phyloP scores from a whole-genome alignment of 345 rosid species.

The Aquilaria yunnanensis region DNA sequence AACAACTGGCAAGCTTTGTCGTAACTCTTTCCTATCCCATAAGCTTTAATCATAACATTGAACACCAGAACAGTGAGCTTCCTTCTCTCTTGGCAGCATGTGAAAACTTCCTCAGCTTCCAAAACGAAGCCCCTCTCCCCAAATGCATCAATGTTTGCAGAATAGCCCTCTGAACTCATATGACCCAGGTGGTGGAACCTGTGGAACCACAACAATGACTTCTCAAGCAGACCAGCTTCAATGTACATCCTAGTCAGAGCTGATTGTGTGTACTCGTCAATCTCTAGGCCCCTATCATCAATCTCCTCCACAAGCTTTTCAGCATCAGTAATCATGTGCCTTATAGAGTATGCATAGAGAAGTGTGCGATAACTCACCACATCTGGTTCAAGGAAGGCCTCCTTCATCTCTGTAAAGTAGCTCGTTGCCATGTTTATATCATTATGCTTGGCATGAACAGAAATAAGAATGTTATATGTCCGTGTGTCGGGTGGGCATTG shows the following conservation, averaged over 20 bases:
- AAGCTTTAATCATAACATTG: slow-evolving; percentile 91
- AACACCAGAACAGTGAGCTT: slow-evolving; percentile 55
- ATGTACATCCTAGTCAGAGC: slow-evolving; percentile 82
- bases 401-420: slow-evolving; percentile 68
- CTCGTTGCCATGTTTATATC: slow-evolving; percentile 45
- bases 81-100: slow-evolving; percentile 48
- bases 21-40: slow-evolving; percentile 52
- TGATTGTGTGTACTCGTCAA: slow-evolving; percentile 87
- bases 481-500: slow-evolving; percentile 70
- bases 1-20: slow-evolving; percentile 63
- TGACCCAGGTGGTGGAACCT: slow-evolving; percentile 61
- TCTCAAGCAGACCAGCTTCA: slow-evolving; percentile 67
- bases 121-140: slow-evolving; percentile 59
- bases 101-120: slow-evolving; percentile 61
- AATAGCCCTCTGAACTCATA: slow-evolving; percentile 72
- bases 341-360: slow-evolving; percentile 71
- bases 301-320: slow-evolving; percentile 64
- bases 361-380: slow-evolving; percentile 80
- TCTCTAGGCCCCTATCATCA: slow-evolving; percentile 55
- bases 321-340: slow-evolving; percentile 70
- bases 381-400: slow-evolving; percentile 59
- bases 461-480: slow-evolving; percentile 82
- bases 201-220: slow-evolving; percentile 79
- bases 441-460: slow-evolving; percentile 58
- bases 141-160: slow-evolving; percentile 81